phyloP scores from a whole-genome alignment of 106 monocot genomes.

The Allium sativum region DNA sequence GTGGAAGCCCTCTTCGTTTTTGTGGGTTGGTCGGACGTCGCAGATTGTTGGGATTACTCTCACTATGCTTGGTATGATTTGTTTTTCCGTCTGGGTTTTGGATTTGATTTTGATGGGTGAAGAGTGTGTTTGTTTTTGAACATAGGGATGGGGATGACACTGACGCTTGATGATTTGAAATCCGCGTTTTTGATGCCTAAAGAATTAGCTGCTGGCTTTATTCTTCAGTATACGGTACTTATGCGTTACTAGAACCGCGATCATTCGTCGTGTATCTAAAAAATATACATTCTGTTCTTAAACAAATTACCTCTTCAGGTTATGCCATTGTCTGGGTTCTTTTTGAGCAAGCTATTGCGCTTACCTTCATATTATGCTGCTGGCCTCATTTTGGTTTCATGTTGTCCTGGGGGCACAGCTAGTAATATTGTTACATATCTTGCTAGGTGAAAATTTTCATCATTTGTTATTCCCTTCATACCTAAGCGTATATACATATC shows the following conservation, averaged over 20 bases:
- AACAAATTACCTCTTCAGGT: constrained; percentile 33
- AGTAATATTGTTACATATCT: constrained; percentile 96
- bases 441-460: constrained; percentile 34
- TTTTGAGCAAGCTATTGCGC: constrained; percentile 62
- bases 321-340: constrained; percentile 84
- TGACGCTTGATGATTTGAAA: constrained; percentile 75
- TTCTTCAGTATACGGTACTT: constrained; percentile 81
- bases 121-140: background rate
- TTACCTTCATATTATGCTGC: constrained; percentile 88
- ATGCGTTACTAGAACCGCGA: too few relatives aligned
- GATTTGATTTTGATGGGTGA: too few relatives aligned
- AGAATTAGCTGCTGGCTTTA: constrained; percentile 62
- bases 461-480: too few relatives aligned
- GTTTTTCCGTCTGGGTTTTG: too few relatives aligned
- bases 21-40: constrained; percentile 39
- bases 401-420: constrained; percentile 95
- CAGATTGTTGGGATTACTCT: constrained; percentile 81
- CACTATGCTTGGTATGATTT: constrained; percentile 68
- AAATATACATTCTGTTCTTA: background rate
- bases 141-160: constrained; percentile 91
- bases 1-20: constrained; percentile 41
- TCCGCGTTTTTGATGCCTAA: constrained; percentile 76
- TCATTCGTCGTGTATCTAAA: background rate
- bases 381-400: constrained; percentile 78
- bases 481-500: background rate